These are phyloP conservation scores for Perilla frutescens DNA, from an alignment of 257 asterid species.

Conservation along the genomic window DNA sequence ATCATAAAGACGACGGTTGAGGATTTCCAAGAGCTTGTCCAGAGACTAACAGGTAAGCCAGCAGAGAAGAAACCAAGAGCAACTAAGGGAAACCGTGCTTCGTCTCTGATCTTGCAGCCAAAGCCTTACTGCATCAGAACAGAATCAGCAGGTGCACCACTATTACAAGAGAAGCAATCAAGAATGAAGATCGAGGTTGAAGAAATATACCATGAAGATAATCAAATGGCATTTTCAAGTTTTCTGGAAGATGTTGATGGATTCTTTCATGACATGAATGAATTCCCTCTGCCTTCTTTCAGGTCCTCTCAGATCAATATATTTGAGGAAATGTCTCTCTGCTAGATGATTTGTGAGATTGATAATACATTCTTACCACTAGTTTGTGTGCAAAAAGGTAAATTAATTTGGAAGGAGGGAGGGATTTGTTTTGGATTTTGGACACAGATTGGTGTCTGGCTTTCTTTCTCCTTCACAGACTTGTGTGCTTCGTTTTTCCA, in stretches of 20 bases:
- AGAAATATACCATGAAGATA: conserved; percentile 39
- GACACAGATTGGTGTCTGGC: neutral
- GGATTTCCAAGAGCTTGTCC: conserved; percentile 74
- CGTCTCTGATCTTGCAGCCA: conserved; percentile 28
- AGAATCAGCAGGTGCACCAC: conserved; percentile 34
- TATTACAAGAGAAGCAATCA: conserved; percentile 27
- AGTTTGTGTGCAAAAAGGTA: conserved; percentile 30
- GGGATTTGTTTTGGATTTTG: conserved; percentile 31
- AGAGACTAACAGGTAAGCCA: conserved; percentile 78
- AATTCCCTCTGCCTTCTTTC: conserved; percentile 49
- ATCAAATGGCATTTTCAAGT: conserved; percentile 42
- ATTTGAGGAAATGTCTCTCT: conserved; percentile 59
- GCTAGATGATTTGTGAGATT: conserved; percentile 35
- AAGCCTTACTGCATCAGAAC: conserved; percentile 31
- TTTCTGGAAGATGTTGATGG: conserved; percentile 61
- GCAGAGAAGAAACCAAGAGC: conserved; percentile 35
- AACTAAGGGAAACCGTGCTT: conserved; percentile 17
- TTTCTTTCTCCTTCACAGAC: conserved; percentile 20
- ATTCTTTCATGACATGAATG: conserved; percentile 54
- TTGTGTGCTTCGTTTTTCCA: neutral
- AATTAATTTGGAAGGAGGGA: neutral
- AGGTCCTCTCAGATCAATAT: conserved; percentile 50
- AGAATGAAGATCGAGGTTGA: conserved; percentile 55
- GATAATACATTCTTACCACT: neutral
- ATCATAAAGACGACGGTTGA: conserved; percentile 71